Base-by-base conservation (phyloP, 768 basidiomycete genomes). In the Myochromella boudieri region DNA sequence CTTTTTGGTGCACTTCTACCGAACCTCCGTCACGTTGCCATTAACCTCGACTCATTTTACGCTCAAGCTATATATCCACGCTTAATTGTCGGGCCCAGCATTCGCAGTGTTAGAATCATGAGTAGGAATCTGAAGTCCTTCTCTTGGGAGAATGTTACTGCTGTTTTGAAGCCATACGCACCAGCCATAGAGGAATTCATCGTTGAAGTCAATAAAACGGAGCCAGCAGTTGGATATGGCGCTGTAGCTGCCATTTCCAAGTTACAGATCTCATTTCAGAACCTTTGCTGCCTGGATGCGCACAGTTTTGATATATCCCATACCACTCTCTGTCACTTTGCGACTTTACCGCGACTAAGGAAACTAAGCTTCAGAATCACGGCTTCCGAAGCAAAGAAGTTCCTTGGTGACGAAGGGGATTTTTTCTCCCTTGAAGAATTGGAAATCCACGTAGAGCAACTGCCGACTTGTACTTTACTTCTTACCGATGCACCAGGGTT, bases 1-100 rank as follows among this genome's bases (percentile, higher is more conserved):
- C 24, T 1, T 33, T 22, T 26, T 14, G 51, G 45, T 4, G 36
- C 42, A 11, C 37, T 47, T 18, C 29, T 48, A 6, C 37, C 51
- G 4, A 44, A 41, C 5, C 46, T 52, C 31, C 42, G 25, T 6
- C 46, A 47, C 28, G 27, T 44, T 8, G 2, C 4, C 11, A 40
- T 39, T 9, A 9, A 32, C 14, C 2, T 50, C 8, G n/a, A 17
- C 4, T 4, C 31, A n/a, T 52, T 48, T 15, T 14, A 22, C 2
- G 27, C 31, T 12, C n/a, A n/a, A 22, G 45, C 46, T 15, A 4
- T 38, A 12, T 48, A 43, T 37, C 27, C 51, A 7, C 42, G 41
- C 11, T 26, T 52, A 5, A 37, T 47, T 2, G n/a, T n/a, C 9
- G 41, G 45, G 2, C 20, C 26, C 1, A 32, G 24, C 12, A n/a